Percentiles rank a stretch among this genome's conserved stretches.
Conservation (phyloP, 2,329 filamentous ascomycete genomes). For the Hymenoscyphus scutula region DNA sequence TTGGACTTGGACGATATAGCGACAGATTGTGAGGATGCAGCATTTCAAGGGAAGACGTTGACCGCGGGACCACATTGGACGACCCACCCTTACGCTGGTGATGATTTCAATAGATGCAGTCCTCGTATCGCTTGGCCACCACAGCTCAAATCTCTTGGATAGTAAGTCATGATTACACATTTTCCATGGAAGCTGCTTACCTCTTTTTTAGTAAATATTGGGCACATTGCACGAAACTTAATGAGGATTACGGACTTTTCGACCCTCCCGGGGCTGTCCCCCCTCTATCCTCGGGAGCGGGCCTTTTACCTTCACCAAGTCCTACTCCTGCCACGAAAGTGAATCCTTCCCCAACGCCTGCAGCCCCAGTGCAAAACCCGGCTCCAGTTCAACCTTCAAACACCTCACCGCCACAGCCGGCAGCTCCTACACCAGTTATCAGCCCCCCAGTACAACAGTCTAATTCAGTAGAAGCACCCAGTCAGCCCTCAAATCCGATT, state of each 20-base stretch:
- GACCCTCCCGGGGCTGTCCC: conserved; percentile 43
- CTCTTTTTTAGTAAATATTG: conserved; percentile 26
- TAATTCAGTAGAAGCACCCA: neutral
- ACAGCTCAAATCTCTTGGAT: conserved; percentile 21
- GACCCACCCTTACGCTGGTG: neutral
- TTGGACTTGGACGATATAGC: conserved; percentile 5
- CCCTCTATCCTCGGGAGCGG: conserved; percentile 23
- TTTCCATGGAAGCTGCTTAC: no score
- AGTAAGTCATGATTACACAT: neutral
- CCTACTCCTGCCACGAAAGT: neutral
- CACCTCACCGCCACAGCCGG: neutral
- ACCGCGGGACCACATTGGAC: conserved; percentile 4
- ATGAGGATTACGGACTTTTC: conserved; percentile 40
- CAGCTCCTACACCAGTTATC: neutral
- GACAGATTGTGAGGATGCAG: neutral
- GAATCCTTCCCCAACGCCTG: conserved; percentile 17
- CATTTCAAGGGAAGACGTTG: neutral
- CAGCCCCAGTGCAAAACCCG: conserved; percentile 22
- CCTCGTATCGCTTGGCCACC: conserved; percentile 23
- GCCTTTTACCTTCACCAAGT: neutral
- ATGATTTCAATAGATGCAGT: conserved; percentile 22
- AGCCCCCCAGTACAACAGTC: conserved; percentile 5
- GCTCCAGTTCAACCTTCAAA: conserved; percentile 17
- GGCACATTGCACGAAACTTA: conserved; percentile 39
- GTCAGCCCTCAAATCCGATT: neutral